These are phyloP conservation scores for Ophiostoma ips DNA, from an alignment of 2,329 filamentous ascomycete genomes.

Conservation along the genomic window DNA sequence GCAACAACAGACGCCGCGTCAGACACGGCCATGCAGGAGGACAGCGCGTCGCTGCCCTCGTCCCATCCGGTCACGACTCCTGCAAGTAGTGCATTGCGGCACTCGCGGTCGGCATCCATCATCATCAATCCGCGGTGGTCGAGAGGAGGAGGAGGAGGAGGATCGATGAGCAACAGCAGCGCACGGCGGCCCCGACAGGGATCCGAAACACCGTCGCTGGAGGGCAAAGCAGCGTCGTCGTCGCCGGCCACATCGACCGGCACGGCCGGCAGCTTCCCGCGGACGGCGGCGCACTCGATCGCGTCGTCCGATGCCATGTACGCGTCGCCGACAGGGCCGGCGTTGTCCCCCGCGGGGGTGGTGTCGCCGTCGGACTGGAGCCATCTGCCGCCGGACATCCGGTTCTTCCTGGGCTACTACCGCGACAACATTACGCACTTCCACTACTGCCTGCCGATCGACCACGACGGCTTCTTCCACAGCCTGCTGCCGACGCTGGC, in stretches of 20 bases:
- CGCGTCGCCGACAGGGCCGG: not conserved
- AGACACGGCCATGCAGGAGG: conserved; percentile 24
- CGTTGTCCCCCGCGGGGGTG: conserved; percentile 12
- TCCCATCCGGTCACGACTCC: not conserved
- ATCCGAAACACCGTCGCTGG: conserved; percentile 40
- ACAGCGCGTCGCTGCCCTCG: conserved; percentile 16
- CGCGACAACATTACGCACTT: conserved; percentile 62
- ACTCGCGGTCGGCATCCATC: not conserved
- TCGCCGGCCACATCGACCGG: conserved; percentile 39
- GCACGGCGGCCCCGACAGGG: conserved; percentile 22
- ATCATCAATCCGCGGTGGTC: not conserved
- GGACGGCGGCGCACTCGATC: conserved; percentile 16
- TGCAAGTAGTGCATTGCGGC: too few species aligned
- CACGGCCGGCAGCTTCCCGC: conserved; percentile 24
- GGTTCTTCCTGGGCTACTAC: conserved; percentile 68
- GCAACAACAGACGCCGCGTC: not conserved
- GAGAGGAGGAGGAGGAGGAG: not conserved
- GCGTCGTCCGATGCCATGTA: not conserved
- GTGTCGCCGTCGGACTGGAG: conserved; percentile 32
- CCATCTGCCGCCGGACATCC: conserved; percentile 53
- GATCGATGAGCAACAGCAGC: not conserved
- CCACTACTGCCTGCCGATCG: conserved; percentile 67
- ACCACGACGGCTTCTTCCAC: conserved; percentile 60
- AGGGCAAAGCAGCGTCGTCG: conserved; percentile 36
- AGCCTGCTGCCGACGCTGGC: conserved; percentile 58